Evolutionary conservation across 176 grass and related monocot species (phyloP).

Genomic region (Triticum dicoccoides): DNA sequence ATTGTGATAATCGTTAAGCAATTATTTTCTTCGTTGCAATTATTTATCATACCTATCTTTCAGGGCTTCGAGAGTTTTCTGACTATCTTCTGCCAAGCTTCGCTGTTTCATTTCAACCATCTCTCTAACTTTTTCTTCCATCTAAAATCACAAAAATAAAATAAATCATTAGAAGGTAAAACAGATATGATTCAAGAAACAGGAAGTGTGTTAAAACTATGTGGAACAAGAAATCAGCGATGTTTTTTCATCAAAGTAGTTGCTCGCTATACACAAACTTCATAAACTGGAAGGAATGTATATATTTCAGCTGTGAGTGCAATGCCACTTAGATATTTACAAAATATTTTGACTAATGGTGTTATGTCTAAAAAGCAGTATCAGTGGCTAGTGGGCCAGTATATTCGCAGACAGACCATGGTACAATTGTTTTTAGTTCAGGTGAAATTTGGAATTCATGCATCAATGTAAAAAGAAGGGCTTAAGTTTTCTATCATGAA

Average conservation of each 20-base stretch:
- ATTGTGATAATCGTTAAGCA: background rate
- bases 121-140: constrained; percentile 99
- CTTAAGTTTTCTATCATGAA: background rate
- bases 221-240: background rate
- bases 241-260: background rate
- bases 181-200: background rate
- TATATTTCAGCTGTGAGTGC: background rate
- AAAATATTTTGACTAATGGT: constrained; percentile 6
- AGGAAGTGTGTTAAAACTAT: background rate
- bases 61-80: constrained; percentile 95
- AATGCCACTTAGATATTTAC: background rate
- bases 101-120: constrained; percentile 99
- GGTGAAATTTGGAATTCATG: background rate
- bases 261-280: background rate
- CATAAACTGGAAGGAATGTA: background rate
- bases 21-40: constrained; percentile 3
- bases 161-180: background rate
- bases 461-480: background rate
- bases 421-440: background rate
- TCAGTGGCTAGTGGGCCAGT: background rate
- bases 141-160: constrained; percentile 49
- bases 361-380: constrained; percentile 18
- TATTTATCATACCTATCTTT: constrained; percentile 86
- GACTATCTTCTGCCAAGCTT: constrained; percentile 95
- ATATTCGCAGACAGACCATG: background rate